Evolutionary conservation across 164 flowering plant genomes (phyloP), one percentile per base, ranked within the genome.

Genomic region (Protea cynaroides): DNA sequence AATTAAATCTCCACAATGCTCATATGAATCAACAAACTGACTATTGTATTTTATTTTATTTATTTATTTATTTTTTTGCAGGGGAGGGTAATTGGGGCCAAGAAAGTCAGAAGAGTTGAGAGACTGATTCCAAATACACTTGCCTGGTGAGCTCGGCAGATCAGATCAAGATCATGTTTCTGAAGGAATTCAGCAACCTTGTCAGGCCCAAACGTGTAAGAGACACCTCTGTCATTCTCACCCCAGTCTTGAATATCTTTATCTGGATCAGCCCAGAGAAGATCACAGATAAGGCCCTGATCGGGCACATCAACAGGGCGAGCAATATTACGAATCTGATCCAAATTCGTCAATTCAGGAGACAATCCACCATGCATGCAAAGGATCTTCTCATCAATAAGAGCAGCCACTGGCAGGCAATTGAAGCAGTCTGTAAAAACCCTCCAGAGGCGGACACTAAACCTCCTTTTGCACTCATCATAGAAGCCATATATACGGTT

Each of bases 301-400:
- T 83, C 87, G 8, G 90, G 87, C 25, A 83, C 87, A 72, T 83
- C 87, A 66, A 69, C 73, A 40, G 90, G 90, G 24, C 86, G 90
- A 67, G 82, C 78, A 74, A 83, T 76, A 63, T 72, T 83, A 62
- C 87, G 72, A 50, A 85, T 85, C 63, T 83, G 85, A 69, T 85
- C 87, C 77, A 85, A 64, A 69, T 65, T 78, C 25, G 78, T 70
- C 63, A 85, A 66, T 13, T 85, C 84, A 51, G 90, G 87, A 29
- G 90, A 85, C 25, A 84, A 62, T 14, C 89, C 89, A 11, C 89
- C 89, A 60, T 84, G 89, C 86, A 82, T 81, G 69, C 89, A 82
- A 17, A 82, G 76, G 36, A 83, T 82, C 74, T 82, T 84, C 37
- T 84, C 89, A 70, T 84, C 89, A 69, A 84, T 70, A 49, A 84